Conservation (phyloP, 2,329 filamentous ascomycete genomes). For the Penicillium capsulatum region DNA sequence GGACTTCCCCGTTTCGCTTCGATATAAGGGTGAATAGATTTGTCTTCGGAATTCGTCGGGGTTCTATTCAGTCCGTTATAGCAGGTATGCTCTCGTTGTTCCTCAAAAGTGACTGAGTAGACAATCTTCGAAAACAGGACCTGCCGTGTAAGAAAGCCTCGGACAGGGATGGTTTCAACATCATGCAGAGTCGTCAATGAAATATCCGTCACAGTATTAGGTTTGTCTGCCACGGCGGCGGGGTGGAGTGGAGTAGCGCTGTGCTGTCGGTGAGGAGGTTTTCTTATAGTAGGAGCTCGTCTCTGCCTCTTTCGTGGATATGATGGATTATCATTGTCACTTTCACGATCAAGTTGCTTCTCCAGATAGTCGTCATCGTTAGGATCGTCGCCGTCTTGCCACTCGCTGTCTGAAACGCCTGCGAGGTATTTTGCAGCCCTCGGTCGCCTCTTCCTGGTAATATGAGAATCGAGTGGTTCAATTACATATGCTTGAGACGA, state of each 20-base stretch:
- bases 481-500: not conserved
- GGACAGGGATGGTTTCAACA: conserved; percentile 12
- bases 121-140: conserved; percentile 8
- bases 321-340: not conserved
- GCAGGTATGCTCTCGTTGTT: conserved; percentile 8
- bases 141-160: conserved; percentile 11
- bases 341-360: not conserved
- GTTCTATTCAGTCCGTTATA: not conserved
- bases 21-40: conserved; percentile 1
- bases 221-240: conserved; percentile 1
- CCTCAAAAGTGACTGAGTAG: conserved; percentile 13
- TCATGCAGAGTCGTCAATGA: conserved; percentile 4
- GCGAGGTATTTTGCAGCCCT: not conserved
- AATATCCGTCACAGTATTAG: conserved; percentile 2
- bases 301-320: conserved; percentile 2
- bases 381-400: conserved; percentile 4
- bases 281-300: not conserved
- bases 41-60: conserved; percentile 1
- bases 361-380: conserved; percentile 1
- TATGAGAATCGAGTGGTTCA: not conserved
- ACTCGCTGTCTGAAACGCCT: not conserved
- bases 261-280: conserved; percentile 3
- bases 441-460: not conserved
- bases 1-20: not conserved
- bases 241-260: conserved; percentile 1